These are phyloP conservation scores for Coemansia sp. DNA, from an alignment of 192 early-diverging fungal species.

Conservation along the genomic window DNA sequence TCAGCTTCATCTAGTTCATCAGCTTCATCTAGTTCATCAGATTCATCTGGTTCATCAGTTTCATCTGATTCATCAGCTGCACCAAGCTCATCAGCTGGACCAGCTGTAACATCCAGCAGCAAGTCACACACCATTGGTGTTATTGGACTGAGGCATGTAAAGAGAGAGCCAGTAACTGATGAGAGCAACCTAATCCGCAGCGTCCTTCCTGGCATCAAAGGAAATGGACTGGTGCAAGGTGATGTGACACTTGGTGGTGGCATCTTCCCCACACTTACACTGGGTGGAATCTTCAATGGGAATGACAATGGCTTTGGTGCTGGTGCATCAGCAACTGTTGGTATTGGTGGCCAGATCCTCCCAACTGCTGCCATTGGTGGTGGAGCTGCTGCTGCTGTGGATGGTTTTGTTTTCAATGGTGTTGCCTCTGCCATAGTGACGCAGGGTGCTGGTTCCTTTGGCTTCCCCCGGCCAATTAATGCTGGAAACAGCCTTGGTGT, in stretches of 20 bases:
- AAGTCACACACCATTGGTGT: no score
- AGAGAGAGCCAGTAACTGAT: not conserved
- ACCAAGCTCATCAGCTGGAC: not conserved
- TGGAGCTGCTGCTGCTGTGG: conserved; percentile 18
- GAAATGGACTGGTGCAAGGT: conserved; percentile 15
- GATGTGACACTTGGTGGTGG: conserved; percentile 27
- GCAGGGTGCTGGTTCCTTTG: conserved; percentile 25
- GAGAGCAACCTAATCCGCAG: no score
- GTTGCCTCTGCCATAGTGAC: conserved; percentile 16
- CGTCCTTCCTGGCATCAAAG: conserved; percentile 19
- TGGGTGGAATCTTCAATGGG: conserved; percentile 25
- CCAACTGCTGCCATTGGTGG: conserved; percentile 21
- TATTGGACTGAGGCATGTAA: not conserved
- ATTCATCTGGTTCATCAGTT: conserved; percentile 1
- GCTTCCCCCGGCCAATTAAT: conserved; percentile 22
- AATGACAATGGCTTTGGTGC: conserved; percentile 24
- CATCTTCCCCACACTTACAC: conserved; percentile 17
- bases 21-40: conserved; percentile 1
- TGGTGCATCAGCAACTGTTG: conserved; percentile 34
- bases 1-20: conserved; percentile 3
- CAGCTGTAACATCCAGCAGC: no score
- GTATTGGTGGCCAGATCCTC: conserved; percentile 10
- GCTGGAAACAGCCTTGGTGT: conserved; percentile 8
- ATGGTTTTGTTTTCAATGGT: conserved; percentile 13
- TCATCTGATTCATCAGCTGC: not conserved